Evolutionary conservation across 2,329 filamentous ascomycete species (phyloP).

Genomic region (Dryadomyces quercus-mongolicae): DNA sequence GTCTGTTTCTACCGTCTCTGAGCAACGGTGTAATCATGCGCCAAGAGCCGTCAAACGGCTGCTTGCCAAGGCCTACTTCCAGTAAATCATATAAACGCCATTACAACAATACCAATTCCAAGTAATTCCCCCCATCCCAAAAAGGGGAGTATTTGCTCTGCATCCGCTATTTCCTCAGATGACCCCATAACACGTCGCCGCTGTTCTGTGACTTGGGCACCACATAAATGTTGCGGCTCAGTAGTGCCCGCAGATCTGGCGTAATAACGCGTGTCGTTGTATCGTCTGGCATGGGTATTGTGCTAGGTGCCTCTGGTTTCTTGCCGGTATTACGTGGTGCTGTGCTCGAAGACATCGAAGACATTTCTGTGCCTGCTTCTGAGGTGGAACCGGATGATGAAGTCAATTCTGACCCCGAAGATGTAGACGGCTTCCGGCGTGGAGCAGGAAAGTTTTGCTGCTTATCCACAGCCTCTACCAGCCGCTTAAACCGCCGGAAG

Average conservation of each 20-base stretch:
- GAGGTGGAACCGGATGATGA: not conserved
- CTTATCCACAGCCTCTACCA: conserved; percentile 85
- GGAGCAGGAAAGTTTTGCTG: conserved; percentile 70
- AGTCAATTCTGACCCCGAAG: not conserved
- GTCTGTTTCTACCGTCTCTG: too few species aligned
- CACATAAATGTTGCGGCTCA: conserved; percentile 34
- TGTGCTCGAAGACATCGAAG: not conserved
- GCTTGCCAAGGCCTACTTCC: too few species aligned
- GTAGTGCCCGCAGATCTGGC: conserved; percentile 40
- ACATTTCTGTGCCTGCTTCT: conserved; percentile 1
- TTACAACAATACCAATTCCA: not conserved
- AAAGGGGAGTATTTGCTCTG: too few species aligned
- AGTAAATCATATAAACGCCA: not conserved
- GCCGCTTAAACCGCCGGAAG: conserved; percentile 76
- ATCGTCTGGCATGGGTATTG: not conserved
- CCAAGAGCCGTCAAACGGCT: too few species aligned
- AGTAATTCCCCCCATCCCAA: not conserved
- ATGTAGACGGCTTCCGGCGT: conserved; percentile 11
- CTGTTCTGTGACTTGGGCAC: conserved; percentile 9
- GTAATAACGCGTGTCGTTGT: conserved; percentile 35
- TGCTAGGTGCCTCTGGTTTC: conserved; percentile 3
- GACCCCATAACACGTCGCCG: conserved; percentile 10
- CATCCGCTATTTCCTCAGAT: not conserved
- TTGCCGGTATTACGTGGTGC: not conserved
- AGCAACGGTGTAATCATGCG: too few species aligned